These are phyloP conservation scores for Glycine latifolia DNA, from an alignment of 306 rosid genomes.

Conservation along the genomic window DNA sequence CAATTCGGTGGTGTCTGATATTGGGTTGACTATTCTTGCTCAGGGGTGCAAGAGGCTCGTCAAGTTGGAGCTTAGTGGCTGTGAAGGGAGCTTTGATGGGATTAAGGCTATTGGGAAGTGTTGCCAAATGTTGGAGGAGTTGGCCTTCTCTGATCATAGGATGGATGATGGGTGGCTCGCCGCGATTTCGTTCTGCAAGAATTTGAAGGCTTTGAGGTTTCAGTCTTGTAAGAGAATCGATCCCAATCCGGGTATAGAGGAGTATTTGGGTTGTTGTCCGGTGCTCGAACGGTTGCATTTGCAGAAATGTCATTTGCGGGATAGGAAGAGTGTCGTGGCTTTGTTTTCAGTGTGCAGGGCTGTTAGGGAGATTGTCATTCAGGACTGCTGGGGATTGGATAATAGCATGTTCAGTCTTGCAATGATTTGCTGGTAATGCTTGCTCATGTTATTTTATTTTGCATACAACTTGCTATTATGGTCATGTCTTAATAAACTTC, in stretches of 20 bases:
- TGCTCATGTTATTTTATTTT: neutral
- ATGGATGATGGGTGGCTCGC: constrained; percentile 95
- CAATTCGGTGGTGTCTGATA: constrained; percentile 77
- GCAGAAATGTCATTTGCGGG: constrained; percentile 79
- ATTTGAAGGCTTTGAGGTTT: constrained; percentile 84
- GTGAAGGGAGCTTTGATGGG: constrained; percentile 97
- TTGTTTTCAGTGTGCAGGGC: constrained; percentile 68
- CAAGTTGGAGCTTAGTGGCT: constrained; percentile 89
- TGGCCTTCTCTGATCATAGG: constrained; percentile 79
- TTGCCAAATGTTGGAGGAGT: constrained; percentile 93
- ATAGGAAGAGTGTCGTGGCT: constrained; percentile 65
- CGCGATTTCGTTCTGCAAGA: constrained; percentile 75
- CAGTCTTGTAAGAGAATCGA: constrained; percentile 77
- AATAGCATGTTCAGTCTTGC: constrained; percentile 70
- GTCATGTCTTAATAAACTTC: no score
- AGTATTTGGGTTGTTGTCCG: constrained; percentile 73
- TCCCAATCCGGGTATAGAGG: constrained; percentile 61
- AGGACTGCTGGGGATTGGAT: constrained; percentile 92
- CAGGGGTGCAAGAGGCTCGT: constrained; percentile 90
- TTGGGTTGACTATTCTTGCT: constrained; percentile 92
- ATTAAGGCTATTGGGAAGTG: constrained; percentile 93
- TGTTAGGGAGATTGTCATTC: constrained; percentile 74
- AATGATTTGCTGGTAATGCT: constrained; percentile 69
- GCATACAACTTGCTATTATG: neutral
- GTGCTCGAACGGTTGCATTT: constrained; percentile 79